A percentile compares a stretch with the other conserved stretches of the same genome.
Evolutionary conservation across 306 rosid genomes (phyloP).

Genomic region (Begonia loranthoides): DNA sequence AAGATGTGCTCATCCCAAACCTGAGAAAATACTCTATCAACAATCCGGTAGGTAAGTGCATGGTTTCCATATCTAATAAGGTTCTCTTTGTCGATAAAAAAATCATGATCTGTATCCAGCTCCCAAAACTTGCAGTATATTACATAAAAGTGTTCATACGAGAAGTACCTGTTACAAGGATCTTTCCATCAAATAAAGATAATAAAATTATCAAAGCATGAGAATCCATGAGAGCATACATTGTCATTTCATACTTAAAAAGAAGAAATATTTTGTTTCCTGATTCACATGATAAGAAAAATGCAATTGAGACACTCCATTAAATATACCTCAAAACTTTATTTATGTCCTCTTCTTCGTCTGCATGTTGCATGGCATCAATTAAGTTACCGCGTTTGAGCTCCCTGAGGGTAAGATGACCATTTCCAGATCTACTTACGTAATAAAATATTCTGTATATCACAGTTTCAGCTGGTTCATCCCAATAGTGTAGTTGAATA

Average conservation of each 20-base stretch:
- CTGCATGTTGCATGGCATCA: conserved; percentile 99
- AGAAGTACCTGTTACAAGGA: conserved; percentile 53
- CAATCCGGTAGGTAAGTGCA: conserved; percentile 95
- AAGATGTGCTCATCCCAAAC: conserved; percentile 31
- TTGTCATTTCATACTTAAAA: too few relatives aligned
- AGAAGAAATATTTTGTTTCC: too few relatives aligned
- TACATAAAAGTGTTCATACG: conserved; percentile 95
- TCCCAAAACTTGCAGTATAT: conserved; percentile 99
- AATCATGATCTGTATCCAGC: conserved; percentile 97
- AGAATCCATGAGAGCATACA: too few relatives aligned
- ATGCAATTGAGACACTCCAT: neutral
- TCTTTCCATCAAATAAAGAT: neutral
- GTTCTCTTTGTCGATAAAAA: conserved; percentile 93
- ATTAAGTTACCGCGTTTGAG: conserved; percentile 85
- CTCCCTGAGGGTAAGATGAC: conserved; percentile 87
- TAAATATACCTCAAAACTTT: conserved; percentile 83
- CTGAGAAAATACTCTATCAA: conserved; percentile 98
- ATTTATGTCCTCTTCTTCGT: conserved; percentile 97
- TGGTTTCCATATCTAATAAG: conserved; percentile 98
- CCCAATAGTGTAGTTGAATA: conserved; percentile 20
- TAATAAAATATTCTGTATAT: conserved; percentile 97
- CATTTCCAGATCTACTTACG: conserved; percentile 82
- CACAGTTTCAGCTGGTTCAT: conserved; percentile 95
- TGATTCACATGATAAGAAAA: too few relatives aligned
- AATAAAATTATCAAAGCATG: neutral